Evolutionary conservation across 2,329 filamentous ascomycete species (phyloP).

Genomic region (Colletotrichum eleusines): DNA sequence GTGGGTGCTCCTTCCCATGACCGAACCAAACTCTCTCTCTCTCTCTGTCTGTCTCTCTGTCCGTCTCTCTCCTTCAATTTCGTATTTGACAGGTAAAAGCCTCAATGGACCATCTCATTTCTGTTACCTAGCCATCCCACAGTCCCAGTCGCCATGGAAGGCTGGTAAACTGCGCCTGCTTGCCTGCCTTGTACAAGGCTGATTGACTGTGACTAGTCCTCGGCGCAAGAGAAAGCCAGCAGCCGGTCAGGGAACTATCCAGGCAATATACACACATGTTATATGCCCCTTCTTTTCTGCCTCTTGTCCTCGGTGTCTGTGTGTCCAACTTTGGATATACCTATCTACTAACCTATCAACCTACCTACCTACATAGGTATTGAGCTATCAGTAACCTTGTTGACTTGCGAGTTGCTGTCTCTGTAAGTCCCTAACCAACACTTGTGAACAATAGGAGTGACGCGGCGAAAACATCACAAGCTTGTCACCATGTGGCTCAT

Average conservation of each 20-base stretch:
- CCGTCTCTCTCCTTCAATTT: not conserved
- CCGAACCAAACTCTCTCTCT: not conserved
- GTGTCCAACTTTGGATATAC: not conserved
- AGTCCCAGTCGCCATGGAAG: conserved; percentile 3
- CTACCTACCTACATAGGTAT: too few species aligned
- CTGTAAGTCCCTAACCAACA: too few species aligned
- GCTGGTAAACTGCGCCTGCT: not conserved
- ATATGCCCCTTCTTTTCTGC: too few species aligned
- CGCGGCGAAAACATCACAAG: too few species aligned
- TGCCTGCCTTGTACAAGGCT: conserved; percentile 2
- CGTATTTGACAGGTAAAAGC: too few species aligned
- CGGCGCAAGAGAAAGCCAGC: not conserved
- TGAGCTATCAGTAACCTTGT: too few species aligned
- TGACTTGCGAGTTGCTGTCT: too few species aligned
- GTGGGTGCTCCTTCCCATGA: conserved; percentile 1
- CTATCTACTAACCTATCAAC: too few species aligned
- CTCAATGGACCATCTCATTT: not conserved
- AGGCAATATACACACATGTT: too few species aligned
- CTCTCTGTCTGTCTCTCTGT: too few species aligned
- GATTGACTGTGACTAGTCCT: not conserved
- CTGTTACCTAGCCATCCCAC: not conserved
- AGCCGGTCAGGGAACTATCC: not conserved
- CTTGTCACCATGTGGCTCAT: conserved; percentile 39
- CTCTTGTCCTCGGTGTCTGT: not conserved
- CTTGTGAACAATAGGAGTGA: too few species aligned